Conservation (phyloP, 2,329 filamentous ascomycete species). For the Pseudohalonectria lignicola region DNA sequence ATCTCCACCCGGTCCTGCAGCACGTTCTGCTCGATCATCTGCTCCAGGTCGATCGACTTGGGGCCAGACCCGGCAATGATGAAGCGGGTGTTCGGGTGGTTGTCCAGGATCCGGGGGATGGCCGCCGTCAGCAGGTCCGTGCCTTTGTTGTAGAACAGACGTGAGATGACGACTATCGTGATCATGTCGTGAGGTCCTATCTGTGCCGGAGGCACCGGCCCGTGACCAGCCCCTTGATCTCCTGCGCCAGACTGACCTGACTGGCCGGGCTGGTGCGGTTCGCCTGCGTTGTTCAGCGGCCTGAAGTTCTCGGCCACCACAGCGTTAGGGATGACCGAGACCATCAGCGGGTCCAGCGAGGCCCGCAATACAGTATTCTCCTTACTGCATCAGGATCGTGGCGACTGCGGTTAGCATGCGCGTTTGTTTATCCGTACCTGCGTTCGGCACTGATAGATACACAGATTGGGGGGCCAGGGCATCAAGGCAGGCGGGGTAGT, state of each 20-base stretch:
- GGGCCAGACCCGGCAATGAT: conserved; percentile 93
- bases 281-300: conserved; percentile 42
- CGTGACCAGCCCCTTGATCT: too few species aligned
- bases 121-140: conserved; percentile 94
- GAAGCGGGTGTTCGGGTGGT: conserved; percentile 88
- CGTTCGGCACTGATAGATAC: too few species aligned
- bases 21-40: conserved; percentile 94
- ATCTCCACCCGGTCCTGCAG: conserved; percentile 90
- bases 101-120: conserved; percentile 82
- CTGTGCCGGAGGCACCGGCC: conserved; percentile 6
- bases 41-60: conserved; percentile 94
- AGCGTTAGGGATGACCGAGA: conserved; percentile 95
- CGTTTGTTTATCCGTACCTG: too few species aligned
- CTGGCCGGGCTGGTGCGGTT: conserved; percentile 25
- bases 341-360: conserved; percentile 90
- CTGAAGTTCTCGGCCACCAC: conserved; percentile 94
- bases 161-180: conserved; percentile 93
- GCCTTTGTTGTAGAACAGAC: conserved; percentile 97
- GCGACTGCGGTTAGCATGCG: too few species aligned
- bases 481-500: too few species aligned
- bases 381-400: conserved; percentile 49
- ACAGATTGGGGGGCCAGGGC: too few species aligned
- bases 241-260: too few species aligned
- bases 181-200: conserved; percentile 78
- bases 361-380: conserved; percentile 95